These are phyloP conservation scores for Abortiporus biennis DNA, from an alignment of 1,284 basidiomycete species.

Conservation along the genomic window DNA sequence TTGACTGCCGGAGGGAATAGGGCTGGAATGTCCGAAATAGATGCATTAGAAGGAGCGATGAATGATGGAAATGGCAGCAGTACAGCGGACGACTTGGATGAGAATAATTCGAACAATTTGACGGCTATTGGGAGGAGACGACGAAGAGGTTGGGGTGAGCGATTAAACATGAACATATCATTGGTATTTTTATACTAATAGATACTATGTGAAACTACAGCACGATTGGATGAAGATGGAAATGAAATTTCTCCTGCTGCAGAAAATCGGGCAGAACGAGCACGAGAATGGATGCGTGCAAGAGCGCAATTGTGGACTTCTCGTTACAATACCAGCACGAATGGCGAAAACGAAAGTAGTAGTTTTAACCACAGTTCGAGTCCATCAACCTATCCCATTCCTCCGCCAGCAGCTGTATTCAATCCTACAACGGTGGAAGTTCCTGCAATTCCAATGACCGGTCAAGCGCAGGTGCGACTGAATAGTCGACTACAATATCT, in stretches of 20 bases:
- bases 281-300: slow-evolving; percentile 19
- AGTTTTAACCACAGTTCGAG: slow-evolving; percentile 11
- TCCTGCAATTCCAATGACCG: background rate
- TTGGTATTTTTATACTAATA: background rate
- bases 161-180: background rate
- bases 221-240: slow-evolving; percentile 19
- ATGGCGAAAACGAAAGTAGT: slow-evolving; percentile 7
- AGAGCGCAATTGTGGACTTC: slow-evolving; percentile 19
- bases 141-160: slow-evolving; percentile 17
- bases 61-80: too few relatives aligned
- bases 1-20: too few relatives aligned
- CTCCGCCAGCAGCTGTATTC: background rate
- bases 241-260: slow-evolving; percentile 20
- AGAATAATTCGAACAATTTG: too few relatives aligned
- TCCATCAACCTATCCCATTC: slow-evolving; percentile 6
- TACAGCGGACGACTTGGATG: too few relatives aligned
- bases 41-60: too few relatives aligned
- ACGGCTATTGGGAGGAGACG: background rate
- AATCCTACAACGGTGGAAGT: background rate
- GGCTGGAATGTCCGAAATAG: too few relatives aligned
- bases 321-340: slow-evolving; percentile 3
- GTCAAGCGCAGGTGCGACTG: background rate
- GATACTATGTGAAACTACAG: slow-evolving; percentile 9
- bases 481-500: background rate
- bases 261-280: slow-evolving; percentile 23